A percentile compares a stretch with the other conserved stretches of the same genome.
Evolutionary conservation across 2,329 filamentous ascomycete species (phyloP).

Genomic region (Sporothrix pallida): DNA sequence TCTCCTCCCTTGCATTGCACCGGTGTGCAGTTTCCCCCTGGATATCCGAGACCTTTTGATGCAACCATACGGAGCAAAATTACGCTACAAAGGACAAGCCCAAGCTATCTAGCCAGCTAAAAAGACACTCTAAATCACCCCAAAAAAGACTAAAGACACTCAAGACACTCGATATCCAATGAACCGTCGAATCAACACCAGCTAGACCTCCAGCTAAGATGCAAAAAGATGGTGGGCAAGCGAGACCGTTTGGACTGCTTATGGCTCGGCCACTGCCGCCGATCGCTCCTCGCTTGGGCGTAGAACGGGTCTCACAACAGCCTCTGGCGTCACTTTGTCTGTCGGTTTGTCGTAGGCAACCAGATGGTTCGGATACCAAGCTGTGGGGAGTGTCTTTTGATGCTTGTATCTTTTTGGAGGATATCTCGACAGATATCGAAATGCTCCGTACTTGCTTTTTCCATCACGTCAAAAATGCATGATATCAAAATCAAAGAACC

Average conservation of each 20-base stretch:
- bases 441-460: not conserved
- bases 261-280: constrained; percentile 22
- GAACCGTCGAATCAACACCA: too few species aligned
- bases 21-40: constrained; percentile 3
- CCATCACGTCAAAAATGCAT: not conserved
- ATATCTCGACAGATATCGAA: not conserved
- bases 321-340: constrained; percentile 3
- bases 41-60: constrained; percentile 28
- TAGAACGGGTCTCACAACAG: constrained; percentile 26
- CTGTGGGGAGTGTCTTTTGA: not conserved
- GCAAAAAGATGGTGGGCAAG: not conserved
- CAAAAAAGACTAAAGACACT: not conserved
- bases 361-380: not conserved
- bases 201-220: too few species aligned
- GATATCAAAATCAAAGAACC: not conserved
- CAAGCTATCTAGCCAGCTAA: not conserved
- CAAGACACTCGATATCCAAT: too few species aligned
- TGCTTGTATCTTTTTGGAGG: not conserved
- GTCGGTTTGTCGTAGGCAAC: not conserved
- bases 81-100: not conserved
- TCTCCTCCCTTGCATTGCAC: constrained; percentile 18
- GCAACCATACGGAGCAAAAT: constrained; percentile 27
- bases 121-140: not conserved
- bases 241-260: not conserved
- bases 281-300: constrained; percentile 29